Evolutionary conservation across 805 yeast species (phyloP), one percentile per base, ranked within the genome.

Genomic region (Candida germanica): DNA sequence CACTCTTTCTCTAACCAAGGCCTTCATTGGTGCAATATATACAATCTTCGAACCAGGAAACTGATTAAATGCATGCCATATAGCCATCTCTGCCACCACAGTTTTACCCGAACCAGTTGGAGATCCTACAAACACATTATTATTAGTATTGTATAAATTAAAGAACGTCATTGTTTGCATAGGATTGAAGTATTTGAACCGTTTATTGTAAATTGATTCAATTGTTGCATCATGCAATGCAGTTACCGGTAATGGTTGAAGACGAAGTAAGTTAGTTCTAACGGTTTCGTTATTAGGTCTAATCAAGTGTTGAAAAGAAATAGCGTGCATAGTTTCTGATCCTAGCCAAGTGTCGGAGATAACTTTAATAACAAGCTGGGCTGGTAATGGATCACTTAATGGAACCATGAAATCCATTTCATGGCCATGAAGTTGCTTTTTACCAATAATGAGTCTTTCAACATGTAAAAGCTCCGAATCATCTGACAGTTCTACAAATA

Each of bases 31-130:
- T 0, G 94, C 94, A 62, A 85, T 83, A 53, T 86, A 85, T 6
- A 85, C 91, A 17, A 86, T 72, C 48, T 88, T 88, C 1, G 87
- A 77, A 8, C 80, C 77, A 0, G 97, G 96, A 39, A 72, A 79
- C 31, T 84, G 83, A 30, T 73, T 77, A 56, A 91, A 84, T 0
- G 98, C 97, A 56, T 88, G 91, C 97, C 98, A 93, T 11, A 93
- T 86, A 0, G 98, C 98, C 38, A 93, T 61, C 54, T 93, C 99
- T 0, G 98, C 96, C 19, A 94, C 98, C 22, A 93, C 83, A 0
- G 98, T 93, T 59, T 93, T 93, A 48, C 99, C 99, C 0, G 97
- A 91, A 16, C 98, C 98, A 2, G 98, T 93, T 3, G 99, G 99
- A 0, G 98, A 88, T 7, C 99, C 99, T 29, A 93, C 86, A 58